Base-by-base conservation (phyloP, 2,329 filamentous ascomycete species). In the Lasiodiplodia citricola region DNA sequence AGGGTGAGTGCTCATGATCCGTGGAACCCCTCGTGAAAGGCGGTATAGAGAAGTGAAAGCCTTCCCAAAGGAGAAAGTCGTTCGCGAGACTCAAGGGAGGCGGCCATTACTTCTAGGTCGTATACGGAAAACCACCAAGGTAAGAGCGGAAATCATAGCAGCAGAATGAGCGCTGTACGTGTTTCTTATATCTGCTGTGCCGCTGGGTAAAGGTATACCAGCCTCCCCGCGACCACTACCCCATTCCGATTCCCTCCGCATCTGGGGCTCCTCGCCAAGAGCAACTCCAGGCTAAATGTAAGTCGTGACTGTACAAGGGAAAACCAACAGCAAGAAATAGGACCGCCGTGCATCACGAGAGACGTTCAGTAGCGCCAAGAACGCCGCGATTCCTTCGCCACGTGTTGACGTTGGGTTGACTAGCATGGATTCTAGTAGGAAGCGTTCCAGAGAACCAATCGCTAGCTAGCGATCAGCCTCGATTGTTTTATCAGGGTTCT, bases 271-370 rank as follows among this genome's bases (percentile, higher is more conserved):
- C 23, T 13, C 18, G 7, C 37, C 25, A 18, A 16, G n/a, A 52
- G 47, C 47, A 52, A 52, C 47, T 25, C 14, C 60, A 63, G 60
- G 60, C 60, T 64, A 64, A 52, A 64, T 51, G 31, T 44, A 18
- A 51, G 23, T n/a, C 44, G 44, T 31, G 25, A 21, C 37, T 35
- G 31, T 35, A 35, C 38, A 21, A 62, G 25, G 16, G 10, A 38
- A 35, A 41, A 10, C 16, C 18, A 10, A 25, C 18, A 37, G 58
- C 28, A 55, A 37, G 13, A 52, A 52, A 21, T 2, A 58, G 25
- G 23, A 25, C 1, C 28, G 31, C 41, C 37, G 10, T n/a, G 8
- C 28, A 38, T 64, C 60, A 64, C 47, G 60, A 52, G 60, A 52
- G 60, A 38, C 16, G 4, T 62, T 50, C 18, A 10, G 11, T 28